Evolutionary conservation across 176 grass and related monocot species (phyloP), one percentile per base, ranked within the genome.

Genomic region (Luzula sylvatica): DNA sequence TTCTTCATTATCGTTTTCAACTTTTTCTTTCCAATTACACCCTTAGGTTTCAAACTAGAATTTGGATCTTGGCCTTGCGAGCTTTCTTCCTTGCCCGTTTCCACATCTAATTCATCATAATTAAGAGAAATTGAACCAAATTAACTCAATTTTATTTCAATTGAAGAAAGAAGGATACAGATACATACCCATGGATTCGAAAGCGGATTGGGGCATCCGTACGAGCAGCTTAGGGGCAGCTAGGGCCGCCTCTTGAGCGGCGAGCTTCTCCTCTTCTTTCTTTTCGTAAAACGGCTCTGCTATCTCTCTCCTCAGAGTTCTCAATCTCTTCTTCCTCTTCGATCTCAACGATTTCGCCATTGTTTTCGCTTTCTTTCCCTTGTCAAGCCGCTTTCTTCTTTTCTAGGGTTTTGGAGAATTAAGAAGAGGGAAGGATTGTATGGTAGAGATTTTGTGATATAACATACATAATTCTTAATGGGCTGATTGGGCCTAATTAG

Each of bases 261-360:
- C 84, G 38, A 87, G 72, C 75, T 98, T 98, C 26, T 81, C 81
- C 11, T 14, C 78, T 55, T 90, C 85, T 67, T 98, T 80, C 92
- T 98, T 77, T 25, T 98, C 85, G 65, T 98, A 90, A 78, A 87
- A 98, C 26, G 92, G 92, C 72, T 90, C 52, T 11, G 50, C 68
- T 7, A 98, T 77, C 75, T 87, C 92, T 47, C 92, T 76, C 35
- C 92, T 61, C 7, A 90, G 68, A 30, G 81, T 90, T 32, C 92
- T 61, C 60, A 98, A 53, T 46, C 81, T 76, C 81, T 82, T 96
- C 90, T 96, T 76, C 54, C 43, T 73, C 77, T 96, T 96, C 15
- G 90, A 89, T 1, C 78, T 70, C 50, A 90, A 74, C 46, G 85
- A 98, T 73, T 98, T 98, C 24, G 92, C 92, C 92, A 98, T 98